Percentiles rank a stretch among this genome's conserved stretches.
Conservation (phyloP, 2,329 filamentous ascomycete species). For the Akanthomyces lecanii region DNA sequence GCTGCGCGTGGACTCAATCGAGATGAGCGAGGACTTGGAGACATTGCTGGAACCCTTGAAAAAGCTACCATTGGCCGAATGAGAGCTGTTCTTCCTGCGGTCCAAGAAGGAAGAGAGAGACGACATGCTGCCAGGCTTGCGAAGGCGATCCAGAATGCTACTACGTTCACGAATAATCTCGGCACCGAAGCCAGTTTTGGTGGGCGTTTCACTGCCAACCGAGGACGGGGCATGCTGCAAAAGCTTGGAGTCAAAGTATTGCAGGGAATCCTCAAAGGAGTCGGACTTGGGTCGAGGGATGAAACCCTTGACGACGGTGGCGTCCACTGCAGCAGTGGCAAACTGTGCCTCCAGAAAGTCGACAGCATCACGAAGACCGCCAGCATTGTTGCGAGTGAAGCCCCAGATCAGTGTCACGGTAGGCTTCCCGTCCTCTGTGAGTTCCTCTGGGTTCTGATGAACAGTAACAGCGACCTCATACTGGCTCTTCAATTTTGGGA, state of each 20-base stretch:
- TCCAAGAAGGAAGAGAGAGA: slow-evolving; percentile 95
- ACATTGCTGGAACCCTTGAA: slow-evolving; percentile 91
- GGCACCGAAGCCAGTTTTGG: slow-evolving; percentile 77
- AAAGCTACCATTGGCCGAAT: slow-evolving; percentile 74
- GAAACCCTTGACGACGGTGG: slow-evolving; percentile 82
- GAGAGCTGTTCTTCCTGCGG: slow-evolving; percentile 88
- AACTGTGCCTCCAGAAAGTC: slow-evolving; percentile 87
- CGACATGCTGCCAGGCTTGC: slow-evolving; percentile 91
- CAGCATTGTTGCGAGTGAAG: slow-evolving; percentile 96
- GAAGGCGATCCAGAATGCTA: slow-evolving; percentile 84
- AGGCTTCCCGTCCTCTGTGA: slow-evolving; percentile 52
- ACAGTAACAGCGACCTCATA: slow-evolving; percentile 86
- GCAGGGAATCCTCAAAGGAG: slow-evolving; percentile 94
- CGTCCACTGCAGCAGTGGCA: slow-evolving; percentile 83
- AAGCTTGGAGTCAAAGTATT: slow-evolving; percentile 95
- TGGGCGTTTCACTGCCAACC: slow-evolving; percentile 80
- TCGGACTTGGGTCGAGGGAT: slow-evolving; percentile 98
- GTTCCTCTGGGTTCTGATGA: slow-evolving; percentile 57
- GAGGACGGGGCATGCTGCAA: slow-evolving; percentile 85
- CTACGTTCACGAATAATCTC: slow-evolving; percentile 75
- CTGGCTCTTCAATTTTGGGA: slow-evolving; percentile 80
- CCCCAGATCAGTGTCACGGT: slow-evolving; percentile 66
- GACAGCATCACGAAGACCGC: slow-evolving; percentile 90
- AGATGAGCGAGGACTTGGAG: slow-evolving; percentile 92
- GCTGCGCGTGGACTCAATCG: slow-evolving; percentile 91